Evolutionary conservation across 768 basidiomycete genomes (phyloP).

Genomic region (Tulasnella sp.): DNA sequence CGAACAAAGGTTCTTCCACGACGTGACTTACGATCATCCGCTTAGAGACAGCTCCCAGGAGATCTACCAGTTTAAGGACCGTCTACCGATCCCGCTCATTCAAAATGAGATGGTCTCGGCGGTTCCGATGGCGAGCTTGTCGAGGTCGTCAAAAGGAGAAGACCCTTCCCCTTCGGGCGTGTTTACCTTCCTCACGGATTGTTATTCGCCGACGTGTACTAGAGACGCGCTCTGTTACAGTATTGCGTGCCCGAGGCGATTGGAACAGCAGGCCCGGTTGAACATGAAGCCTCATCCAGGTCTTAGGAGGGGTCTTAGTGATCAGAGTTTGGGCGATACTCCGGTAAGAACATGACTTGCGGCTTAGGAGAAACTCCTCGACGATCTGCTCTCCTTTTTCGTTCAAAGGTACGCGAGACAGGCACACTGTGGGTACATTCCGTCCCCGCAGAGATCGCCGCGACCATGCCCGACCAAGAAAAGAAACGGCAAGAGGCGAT

Average conservation of each 20-base stretch:
- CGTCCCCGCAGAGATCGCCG: slow-evolving; percentile 90
- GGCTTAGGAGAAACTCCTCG: not conserved
- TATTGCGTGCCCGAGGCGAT: slow-evolving; percentile 89
- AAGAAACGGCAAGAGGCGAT: slow-evolving; percentile 97
- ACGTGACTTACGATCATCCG: slow-evolving; percentile 98
- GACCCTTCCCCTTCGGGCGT: slow-evolving; percentile 79
- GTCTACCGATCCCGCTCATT: slow-evolving; percentile 80
- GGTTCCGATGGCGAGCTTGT: not conserved
- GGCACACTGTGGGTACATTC: slow-evolving; percentile 96
- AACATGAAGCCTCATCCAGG: slow-evolving; percentile 95
- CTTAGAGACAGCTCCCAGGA: slow-evolving; percentile 85
- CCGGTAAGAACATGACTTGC: slow-evolving; percentile 51
- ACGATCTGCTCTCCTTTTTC: not conserved
- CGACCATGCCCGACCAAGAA: slow-evolving; percentile 89
- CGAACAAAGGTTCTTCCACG: slow-evolving; percentile 98
- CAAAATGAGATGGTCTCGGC: slow-evolving; percentile 47
- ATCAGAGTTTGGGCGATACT: slow-evolving; percentile 78
- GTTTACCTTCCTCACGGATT: slow-evolving; percentile 94
- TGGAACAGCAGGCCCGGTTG: slow-evolving; percentile 92
- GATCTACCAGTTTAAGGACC: slow-evolving; percentile 89
- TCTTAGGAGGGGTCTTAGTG: slow-evolving; percentile 78
- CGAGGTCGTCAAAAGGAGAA: slow-evolving; percentile 31
- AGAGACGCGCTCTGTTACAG: slow-evolving; percentile 94
- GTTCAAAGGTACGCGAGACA: slow-evolving; percentile 54
- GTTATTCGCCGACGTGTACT: slow-evolving; percentile 97